A percentile compares a stretch with the other conserved stretches of the same genome.
phyloP scores from a whole-genome alignment of 768 basidiomycete genomes.

The Leucocoprinus birnbaumii region DNA sequence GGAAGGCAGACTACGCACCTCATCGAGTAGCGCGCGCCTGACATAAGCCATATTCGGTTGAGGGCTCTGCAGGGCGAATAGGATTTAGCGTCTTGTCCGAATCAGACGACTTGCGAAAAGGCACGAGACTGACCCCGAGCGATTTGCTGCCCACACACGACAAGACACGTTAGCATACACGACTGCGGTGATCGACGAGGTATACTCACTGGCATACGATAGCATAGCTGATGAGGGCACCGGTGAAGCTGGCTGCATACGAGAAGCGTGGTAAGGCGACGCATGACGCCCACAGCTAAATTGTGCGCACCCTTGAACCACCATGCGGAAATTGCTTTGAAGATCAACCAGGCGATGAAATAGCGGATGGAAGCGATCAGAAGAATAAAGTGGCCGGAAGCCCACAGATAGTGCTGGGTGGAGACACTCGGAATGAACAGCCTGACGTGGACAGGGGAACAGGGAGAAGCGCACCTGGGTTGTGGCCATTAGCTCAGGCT shows the following conservation, averaged over 20 bases:
- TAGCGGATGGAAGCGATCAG: constrained; percentile 69
- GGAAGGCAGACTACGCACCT: constrained; percentile 50
- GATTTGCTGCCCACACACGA: constrained; percentile 55
- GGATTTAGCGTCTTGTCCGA: constrained; percentile 22
- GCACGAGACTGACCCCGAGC: constrained; percentile 56
- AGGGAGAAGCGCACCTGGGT: constrained; percentile 52
- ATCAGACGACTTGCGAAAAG: constrained; percentile 14
- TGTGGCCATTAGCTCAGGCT: constrained; percentile 52
- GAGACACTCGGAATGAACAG: constrained; percentile 9
- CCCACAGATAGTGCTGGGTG: constrained; percentile 83
- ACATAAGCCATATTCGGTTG: constrained; percentile 68
- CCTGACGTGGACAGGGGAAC: neutral
- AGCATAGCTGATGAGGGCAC: constrained; percentile 83
- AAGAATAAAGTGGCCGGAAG: constrained; percentile 83
- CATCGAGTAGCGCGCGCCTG: constrained; percentile 77
- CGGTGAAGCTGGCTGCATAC: constrained; percentile 66
- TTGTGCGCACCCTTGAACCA: constrained; percentile 73
- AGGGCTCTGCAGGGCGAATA: constrained; percentile 44
- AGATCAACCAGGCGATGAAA: constrained; percentile 61
- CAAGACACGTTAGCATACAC: constrained; percentile 14
- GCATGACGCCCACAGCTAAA: neutral
- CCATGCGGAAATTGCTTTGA: constrained; percentile 62
- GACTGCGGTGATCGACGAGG: constrained; percentile 7
- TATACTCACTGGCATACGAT: constrained; percentile 83
- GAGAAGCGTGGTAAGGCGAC: constrained; percentile 11